phyloP scores from a whole-genome alignment of 2,329 filamentous ascomycete species.

The Epichloe sp. region DNA sequence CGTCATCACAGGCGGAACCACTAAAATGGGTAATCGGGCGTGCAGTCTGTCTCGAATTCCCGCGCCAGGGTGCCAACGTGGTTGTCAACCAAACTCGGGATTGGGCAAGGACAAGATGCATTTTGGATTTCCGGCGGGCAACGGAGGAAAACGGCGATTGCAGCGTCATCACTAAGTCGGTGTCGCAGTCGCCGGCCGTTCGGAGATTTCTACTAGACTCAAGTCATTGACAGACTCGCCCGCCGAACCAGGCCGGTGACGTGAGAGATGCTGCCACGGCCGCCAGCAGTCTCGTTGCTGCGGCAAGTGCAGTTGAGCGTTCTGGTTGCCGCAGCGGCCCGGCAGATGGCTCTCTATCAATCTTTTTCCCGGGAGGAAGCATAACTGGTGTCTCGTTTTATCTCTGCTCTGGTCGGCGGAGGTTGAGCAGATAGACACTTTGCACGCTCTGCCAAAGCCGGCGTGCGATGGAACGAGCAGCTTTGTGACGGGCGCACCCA shows the following conservation, averaged over 20 bases:
- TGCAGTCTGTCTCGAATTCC: slow-evolving; percentile 69
- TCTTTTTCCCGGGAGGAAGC: slow-evolving; percentile 52
- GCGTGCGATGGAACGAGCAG: too few relatives aligned
- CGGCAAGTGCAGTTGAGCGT: too few relatives aligned
- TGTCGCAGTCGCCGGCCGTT: too few relatives aligned
- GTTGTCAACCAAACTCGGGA: slow-evolving; percentile 72
- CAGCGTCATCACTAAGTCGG: slow-evolving; percentile 11
- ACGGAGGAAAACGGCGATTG: slow-evolving; percentile 9
- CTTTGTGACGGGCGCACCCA: too few relatives aligned
- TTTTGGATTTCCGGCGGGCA: slow-evolving; percentile 18
- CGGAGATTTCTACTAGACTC: too few relatives aligned
- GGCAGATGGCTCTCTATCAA: slow-evolving; percentile 20
- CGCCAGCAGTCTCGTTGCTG: too few relatives aligned
- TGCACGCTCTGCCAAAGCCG: too few relatives aligned
- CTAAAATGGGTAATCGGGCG: slow-evolving; percentile 58
- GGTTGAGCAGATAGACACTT: slow-evolving; percentile 42
- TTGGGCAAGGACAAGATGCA: slow-evolving; percentile 21
- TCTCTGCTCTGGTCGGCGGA: slow-evolving; percentile 65
- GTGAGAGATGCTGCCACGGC: slow-evolving; percentile 48
- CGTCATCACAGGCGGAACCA: slow-evolving; percentile 77
- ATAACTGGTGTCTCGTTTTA: slow-evolving; percentile 66
- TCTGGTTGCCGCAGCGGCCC: too few relatives aligned
- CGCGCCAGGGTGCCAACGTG: slow-evolving; percentile 65
- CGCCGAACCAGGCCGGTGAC: slow-evolving; percentile 63
- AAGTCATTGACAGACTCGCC: slow-evolving; percentile 37